phyloP scores from a whole-genome alignment of 257 asterid genomes.

The Salvia miltiorrhiza region DNA sequence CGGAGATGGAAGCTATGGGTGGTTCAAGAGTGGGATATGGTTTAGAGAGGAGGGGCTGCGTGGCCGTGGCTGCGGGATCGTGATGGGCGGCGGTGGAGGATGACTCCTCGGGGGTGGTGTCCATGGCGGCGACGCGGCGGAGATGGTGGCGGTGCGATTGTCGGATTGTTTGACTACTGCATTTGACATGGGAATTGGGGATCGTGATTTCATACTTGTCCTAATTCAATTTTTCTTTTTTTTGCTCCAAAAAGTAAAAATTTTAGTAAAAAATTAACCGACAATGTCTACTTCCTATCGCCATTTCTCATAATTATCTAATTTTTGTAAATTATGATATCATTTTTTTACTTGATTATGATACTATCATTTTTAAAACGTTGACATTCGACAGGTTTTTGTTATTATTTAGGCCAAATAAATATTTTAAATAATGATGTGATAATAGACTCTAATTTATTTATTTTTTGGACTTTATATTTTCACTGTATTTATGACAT shows the following conservation, averaged over 20 bases:
- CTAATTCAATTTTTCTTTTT: neutral
- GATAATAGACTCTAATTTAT: no score
- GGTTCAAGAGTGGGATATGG: slow-evolving; percentile 39
- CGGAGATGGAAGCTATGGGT: slow-evolving; percentile 48
- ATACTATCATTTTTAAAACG: no score
- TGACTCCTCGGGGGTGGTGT: slow-evolving; percentile 48
- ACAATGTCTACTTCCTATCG: no score
- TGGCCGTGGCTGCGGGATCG: slow-evolving; percentile 37
- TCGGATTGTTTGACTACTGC: slow-evolving; percentile 32
- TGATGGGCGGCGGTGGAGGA: slow-evolving; percentile 40
- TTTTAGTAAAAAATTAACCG: neutral
- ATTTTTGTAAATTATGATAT: no score
- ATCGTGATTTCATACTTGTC: slow-evolving; percentile 21
- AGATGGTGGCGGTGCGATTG: slow-evolving; percentile 1
- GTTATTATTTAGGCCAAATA: no score
- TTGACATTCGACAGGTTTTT: no score
- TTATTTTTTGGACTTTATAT: no score
- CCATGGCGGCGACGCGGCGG: slow-evolving; percentile 39
- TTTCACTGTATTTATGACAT: no score
- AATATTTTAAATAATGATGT: no score
- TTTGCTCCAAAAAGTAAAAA: neutral
- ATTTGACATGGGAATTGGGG: slow-evolving; percentile 27
- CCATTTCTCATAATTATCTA: no score
- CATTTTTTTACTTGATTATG: no score
- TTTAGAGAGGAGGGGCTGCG: slow-evolving; percentile 48